Conservation (phyloP, 2,329 filamentous ascomycete genomes). For the Hymenoscyphus albidus region DNA sequence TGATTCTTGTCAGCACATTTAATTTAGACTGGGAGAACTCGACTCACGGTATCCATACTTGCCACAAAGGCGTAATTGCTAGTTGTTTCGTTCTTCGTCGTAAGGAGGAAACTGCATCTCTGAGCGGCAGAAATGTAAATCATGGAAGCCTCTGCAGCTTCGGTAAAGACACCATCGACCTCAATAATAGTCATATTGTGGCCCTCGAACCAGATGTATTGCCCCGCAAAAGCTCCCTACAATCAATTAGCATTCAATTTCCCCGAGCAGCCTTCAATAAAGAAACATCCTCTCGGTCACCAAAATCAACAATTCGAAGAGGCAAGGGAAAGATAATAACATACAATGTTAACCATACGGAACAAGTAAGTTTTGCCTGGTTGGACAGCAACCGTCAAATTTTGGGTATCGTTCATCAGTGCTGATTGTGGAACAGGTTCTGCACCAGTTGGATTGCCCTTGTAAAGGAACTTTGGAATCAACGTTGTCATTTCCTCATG, state of each 20-base stretch:
- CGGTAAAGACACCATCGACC: conserved; percentile 67
- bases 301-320: no score
- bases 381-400: conserved; percentile 55
- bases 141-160: conserved; percentile 54
- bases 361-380: conserved; percentile 70
- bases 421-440: conserved; percentile 63
- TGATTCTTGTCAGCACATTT: conserved; percentile 27
- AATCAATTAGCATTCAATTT: no score
- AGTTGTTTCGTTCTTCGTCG: conserved; percentile 56
- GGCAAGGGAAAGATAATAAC: no score
- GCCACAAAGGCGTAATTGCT: conserved; percentile 64
- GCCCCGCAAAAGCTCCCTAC: conserved; percentile 58
- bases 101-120: conserved; percentile 59
- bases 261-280: no score
- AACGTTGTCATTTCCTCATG: conserved; percentile 51
- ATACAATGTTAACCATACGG: conserved; percentile 64
- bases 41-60: conserved; percentile 58
- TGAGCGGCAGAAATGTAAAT: conserved; percentile 67
- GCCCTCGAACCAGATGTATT: conserved; percentile 64
- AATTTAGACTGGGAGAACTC: not conserved
- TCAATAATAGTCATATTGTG: conserved; percentile 68
- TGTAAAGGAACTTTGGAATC: conserved; percentile 37
- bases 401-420: conserved; percentile 67
- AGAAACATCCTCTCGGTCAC: no score
- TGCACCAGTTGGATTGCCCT: conserved; percentile 46